A percentile compares a stretch with the other conserved stretches of the same genome.
Evolutionary conservation across 495 filamentous ascomycete species (phyloP).

Genomic region (Elasticomyces elasticus): DNA sequence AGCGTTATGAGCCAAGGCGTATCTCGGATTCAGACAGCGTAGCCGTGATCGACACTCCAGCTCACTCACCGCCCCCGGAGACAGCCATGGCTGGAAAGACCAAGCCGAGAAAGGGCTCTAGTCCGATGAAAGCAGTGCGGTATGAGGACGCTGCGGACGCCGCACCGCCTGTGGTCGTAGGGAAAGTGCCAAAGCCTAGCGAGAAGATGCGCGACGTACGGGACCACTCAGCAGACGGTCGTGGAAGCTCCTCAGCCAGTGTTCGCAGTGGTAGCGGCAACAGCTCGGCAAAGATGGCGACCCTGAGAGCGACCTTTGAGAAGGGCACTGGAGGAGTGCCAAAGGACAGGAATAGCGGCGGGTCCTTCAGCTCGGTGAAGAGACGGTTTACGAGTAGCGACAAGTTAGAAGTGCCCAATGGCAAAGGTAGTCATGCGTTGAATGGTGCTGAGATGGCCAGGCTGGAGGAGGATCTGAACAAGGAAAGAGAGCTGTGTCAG

Average conservation of each 20-base stretch:
- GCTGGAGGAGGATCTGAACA: constrained; percentile 5
- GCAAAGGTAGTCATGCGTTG: neutral
- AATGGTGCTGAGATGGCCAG: constrained; percentile 3
- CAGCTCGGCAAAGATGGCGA: constrained; percentile 17
- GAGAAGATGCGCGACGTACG: neutral
- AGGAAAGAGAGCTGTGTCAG: constrained; percentile 11
- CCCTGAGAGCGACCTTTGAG: constrained; percentile 16
- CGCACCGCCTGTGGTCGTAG: neutral
- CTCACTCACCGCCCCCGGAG: neutral
- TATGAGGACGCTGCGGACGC: constrained; percentile 5
- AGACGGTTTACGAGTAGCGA: neutral
- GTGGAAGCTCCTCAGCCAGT: neutral
- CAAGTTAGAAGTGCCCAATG: neutral
- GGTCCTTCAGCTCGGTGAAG: neutral
- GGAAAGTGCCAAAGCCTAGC: neutral
- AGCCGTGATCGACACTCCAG: neutral
- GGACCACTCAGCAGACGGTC: neutral
- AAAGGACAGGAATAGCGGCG: neutral
- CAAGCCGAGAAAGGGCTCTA: neutral
- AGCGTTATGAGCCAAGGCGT: too few relatives aligned
- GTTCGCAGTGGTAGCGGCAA: constrained; percentile 7
- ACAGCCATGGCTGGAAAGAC: constrained; percentile 4
- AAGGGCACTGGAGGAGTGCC: neutral
- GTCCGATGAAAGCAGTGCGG: neutral
- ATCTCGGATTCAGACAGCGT: neutral